These are phyloP conservation scores for Botrytis porri DNA, from an alignment of 2,329 filamentous ascomycete genomes.

Conservation along the genomic window DNA sequence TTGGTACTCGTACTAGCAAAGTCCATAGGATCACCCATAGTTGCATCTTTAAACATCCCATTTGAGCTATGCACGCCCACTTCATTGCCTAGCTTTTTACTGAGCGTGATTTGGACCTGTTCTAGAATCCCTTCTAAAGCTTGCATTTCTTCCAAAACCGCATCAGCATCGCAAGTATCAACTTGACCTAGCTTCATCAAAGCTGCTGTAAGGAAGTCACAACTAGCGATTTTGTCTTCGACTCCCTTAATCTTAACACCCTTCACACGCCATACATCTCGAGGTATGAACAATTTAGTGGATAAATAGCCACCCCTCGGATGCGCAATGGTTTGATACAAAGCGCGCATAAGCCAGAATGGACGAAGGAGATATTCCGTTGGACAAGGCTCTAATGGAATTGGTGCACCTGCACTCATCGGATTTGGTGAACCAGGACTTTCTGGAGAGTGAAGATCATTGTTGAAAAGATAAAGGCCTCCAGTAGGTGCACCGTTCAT, in stretches of 20 bases:
- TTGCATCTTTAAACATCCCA: constrained; percentile 72
- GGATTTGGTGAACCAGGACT: constrained; percentile 64
- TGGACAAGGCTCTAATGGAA: constrained; percentile 86
- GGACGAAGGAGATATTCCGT: constrained; percentile 85
- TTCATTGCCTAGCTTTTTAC: constrained; percentile 87
- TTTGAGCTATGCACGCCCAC: constrained; percentile 77
- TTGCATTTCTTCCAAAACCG: constrained; percentile 92
- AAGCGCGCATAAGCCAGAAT: constrained; percentile 94
- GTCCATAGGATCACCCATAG: constrained; percentile 42
- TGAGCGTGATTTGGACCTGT: constrained; percentile 71
- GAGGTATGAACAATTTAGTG: constrained; percentile 84
- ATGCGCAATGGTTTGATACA: constrained; percentile 90
- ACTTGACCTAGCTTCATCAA: constrained; percentile 79
- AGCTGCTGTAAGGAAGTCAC: constrained; percentile 86
- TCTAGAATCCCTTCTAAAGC: constrained; percentile 81
- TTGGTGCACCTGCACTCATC: constrained; percentile 62
- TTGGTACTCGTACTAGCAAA: constrained; percentile 46
- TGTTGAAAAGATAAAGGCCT: constrained; percentile 80
- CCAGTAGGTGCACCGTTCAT: constrained; percentile 57
- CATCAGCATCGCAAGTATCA: constrained; percentile 86
- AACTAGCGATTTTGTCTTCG: constrained; percentile 91
- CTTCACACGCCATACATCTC: constrained; percentile 91
- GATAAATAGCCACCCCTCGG: constrained; percentile 90
- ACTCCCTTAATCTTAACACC: constrained; percentile 88
- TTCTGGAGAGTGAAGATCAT: constrained; percentile 68